Percentiles rank a stretch among this genome's conserved stretches.
phyloP scores from a whole-genome alignment of 257 asterid species.

The Solanum chilense region DNA sequence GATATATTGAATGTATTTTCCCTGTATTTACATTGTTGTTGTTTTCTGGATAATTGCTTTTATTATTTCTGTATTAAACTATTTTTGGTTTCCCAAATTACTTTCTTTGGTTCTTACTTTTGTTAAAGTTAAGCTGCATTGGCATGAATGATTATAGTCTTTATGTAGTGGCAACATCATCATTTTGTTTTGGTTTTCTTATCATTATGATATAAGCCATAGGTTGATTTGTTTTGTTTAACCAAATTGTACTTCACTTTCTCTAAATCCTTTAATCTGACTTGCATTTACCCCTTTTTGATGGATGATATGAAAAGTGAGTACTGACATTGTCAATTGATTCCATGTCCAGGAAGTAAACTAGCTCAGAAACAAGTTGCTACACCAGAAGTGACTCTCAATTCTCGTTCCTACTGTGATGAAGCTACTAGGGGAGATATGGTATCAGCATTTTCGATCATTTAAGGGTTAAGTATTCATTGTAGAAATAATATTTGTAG shows the following conservation, averaged over 20 bases:
- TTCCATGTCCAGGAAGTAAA: slow-evolving; percentile 39
- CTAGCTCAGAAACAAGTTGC: slow-evolving; percentile 32
- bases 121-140: slow-evolving; percentile 23
- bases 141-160: slow-evolving; percentile 16
- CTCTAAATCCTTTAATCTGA: neutral
- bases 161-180: slow-evolving; percentile 29
- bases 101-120: slow-evolving; percentile 18
- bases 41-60: neutral
- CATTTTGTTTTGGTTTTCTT: slow-evolving; percentile 32
- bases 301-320: neutral
- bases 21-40: neutral
- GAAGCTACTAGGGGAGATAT: slow-evolving; percentile 31
- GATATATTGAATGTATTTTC: neutral
- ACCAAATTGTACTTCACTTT: neutral
- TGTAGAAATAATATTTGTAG: neutral
- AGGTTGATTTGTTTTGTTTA: neutral
- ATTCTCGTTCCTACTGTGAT: slow-evolving; percentile 36
- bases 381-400: slow-evolving; percentile 32
- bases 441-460: slow-evolving; percentile 15
- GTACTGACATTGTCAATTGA: slow-evolving; percentile 5
- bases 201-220: slow-evolving; percentile 17
- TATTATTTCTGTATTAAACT: neutral
- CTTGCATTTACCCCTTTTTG: neutral
- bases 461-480: neutral
- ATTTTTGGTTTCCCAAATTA: neutral